Percentiles rank a stretch among this genome's conserved stretches.
phyloP scores from a whole-genome alignment of 305 asterid genomes.

The Solanum aculeatissimum region DNA sequence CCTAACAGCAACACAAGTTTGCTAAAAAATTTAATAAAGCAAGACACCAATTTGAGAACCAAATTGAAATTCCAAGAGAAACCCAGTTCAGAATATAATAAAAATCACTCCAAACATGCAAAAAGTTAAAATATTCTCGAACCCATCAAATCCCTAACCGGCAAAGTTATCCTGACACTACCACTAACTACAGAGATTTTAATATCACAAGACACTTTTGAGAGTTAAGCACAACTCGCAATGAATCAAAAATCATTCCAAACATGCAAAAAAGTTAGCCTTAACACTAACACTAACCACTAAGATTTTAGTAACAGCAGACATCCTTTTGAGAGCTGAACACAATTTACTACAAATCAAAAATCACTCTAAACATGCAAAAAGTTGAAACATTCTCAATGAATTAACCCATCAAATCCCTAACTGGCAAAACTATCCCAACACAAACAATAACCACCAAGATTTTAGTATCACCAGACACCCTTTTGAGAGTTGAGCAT shows the following conservation, averaged over 20 bases:
- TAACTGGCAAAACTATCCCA: neutral
- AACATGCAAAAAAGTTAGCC: neutral
- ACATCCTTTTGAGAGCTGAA: neutral
- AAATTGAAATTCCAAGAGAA: constrained; percentile 2
- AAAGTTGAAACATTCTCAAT: neutral
- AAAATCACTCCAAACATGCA: neutral
- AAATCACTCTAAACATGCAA: neutral
- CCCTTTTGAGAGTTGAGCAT: neutral
- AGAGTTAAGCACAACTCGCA: neutral
- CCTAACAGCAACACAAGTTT: neutral
- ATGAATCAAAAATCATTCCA: neutral
- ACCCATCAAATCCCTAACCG: neutral
- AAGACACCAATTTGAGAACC: neutral
- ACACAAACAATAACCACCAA: neutral
- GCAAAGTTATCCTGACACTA: neutral
- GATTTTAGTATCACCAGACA: neutral
- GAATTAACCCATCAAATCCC: neutral
- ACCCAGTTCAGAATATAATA: constrained; percentile 3
- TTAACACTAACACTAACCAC: neutral
- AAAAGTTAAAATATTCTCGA: neutral
- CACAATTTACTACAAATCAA: neutral
- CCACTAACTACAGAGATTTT: neutral
- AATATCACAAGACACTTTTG: neutral
- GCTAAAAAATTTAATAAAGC: neutral
- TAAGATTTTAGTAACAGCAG: neutral